Evolutionary conservation across 2,329 filamentous ascomycete genomes (phyloP), one percentile per base, ranked within the genome.

Genomic region (Alternaria ventricosa): DNA sequence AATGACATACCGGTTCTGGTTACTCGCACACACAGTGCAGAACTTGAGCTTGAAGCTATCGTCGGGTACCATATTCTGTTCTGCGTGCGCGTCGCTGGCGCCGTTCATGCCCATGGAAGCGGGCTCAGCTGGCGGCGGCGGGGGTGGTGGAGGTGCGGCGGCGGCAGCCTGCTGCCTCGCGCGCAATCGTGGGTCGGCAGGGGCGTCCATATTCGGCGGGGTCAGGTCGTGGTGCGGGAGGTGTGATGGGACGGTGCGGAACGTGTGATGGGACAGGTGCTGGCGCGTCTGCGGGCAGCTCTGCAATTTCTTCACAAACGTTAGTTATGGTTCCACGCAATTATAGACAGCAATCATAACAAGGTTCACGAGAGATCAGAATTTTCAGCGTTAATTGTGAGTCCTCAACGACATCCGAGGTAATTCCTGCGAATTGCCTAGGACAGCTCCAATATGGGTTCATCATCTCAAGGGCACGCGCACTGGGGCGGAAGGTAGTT

Each of bases 1-100:
- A 9, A 13, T 4, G n/a, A 56, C 86, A 67, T 85, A 97, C 89
- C 96, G 90, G 78, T 99, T 99, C 81, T 99, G 94, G 75, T 99
- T 99, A 75, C 94, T 97, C 8, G 96, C 96, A 82, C 96, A 99
- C n/a, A 99, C 95, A 3, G 96, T 98, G 84, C 94, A 97, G 82
- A 98, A 97, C 78, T 92, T 96, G 66, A 99, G 87, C 82, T 96
- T 97, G 86, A 90, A 97, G n/a, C 83, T 84, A 25, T 87, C 84
- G 13, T 83, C 80, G 5, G 72, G 61, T 15, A 78, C 74, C n/a
- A 61, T 57, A 57, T 78, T 73, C 33, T 58, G 61, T 63, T 71
- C 65, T 41, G 62, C 61, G 55, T 63, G 62, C n/a, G 67, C 71
- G 57, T 79, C 78, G 50, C 64, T 67, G 15, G 75, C 58, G 44